phyloP scores from a whole-genome alignment of 1,284 basidiomycete species.

The Xerocomus minutiporus region DNA sequence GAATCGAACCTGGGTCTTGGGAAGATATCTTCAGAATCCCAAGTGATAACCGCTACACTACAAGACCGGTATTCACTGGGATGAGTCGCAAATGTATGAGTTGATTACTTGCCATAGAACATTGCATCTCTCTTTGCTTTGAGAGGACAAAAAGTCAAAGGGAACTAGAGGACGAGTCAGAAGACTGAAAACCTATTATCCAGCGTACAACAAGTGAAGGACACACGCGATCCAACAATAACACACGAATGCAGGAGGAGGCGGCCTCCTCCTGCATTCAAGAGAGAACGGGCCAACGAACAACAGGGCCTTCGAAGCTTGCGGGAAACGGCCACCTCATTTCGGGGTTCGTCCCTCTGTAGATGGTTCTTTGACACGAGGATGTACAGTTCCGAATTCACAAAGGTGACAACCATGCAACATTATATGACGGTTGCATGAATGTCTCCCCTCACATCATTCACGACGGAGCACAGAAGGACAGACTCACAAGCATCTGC shows the following conservation, averaged over 20 bases:
- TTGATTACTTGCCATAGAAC: constrained; percentile 36
- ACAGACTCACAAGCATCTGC: not conserved
- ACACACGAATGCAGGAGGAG: too few species aligned
- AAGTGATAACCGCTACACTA: constrained; percentile 62
- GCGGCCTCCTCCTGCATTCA: too few species aligned
- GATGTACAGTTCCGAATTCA: not conserved
- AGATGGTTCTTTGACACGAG: not conserved
- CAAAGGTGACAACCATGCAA: not conserved
- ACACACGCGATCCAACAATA: too few species aligned
- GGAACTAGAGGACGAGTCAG: too few species aligned
- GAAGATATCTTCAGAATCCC: constrained; percentile 46
- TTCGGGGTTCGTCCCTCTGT: not conserved
- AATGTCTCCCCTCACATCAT: not conserved
- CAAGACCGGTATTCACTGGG: constrained; percentile 21
- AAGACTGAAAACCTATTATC: too few species aligned
- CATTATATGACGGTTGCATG: not conserved
- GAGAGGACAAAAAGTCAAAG: too few species aligned
- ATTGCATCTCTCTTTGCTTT: constrained; percentile 14
- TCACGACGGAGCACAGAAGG: not conserved
- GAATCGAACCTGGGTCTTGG: constrained; percentile 31
- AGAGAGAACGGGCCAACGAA: too few species aligned
- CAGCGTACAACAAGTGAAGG: too few species aligned
- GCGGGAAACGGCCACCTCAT: not conserved
- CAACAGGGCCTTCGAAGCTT: constrained; percentile 8
- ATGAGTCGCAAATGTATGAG: too few species aligned